These are phyloP conservation scores for Chaetomiaceae sp. DNA, from an alignment of 2,329 filamentous ascomycete genomes.

Conservation along the genomic window DNA sequence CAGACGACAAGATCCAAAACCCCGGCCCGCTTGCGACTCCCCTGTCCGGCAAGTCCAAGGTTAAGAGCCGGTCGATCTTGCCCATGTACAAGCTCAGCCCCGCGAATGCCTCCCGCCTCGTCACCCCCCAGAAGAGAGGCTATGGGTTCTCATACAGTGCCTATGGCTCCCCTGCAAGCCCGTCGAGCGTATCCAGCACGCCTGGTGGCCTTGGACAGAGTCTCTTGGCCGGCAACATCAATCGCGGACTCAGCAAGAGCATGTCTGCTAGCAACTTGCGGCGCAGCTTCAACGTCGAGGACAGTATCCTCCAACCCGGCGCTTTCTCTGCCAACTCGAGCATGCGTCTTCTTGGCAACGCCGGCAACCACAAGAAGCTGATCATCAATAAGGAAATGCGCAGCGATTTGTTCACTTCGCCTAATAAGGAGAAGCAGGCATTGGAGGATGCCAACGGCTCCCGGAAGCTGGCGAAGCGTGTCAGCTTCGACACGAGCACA, in stretches of 20 bases:
- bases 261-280: conserved; percentile 83
- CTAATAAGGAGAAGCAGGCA: conserved; percentile 48
- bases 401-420: conserved; percentile 63
- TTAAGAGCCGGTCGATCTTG: conserved; percentile 73
- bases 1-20: conserved; percentile 58
- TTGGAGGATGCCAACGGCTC: conserved; percentile 40
- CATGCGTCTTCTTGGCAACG: conserved; percentile 61
- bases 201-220: conserved; percentile 65
- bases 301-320: conserved; percentile 80
- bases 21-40: conserved; percentile 91
- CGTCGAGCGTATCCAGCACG: conserved; percentile 63
- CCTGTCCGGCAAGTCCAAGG: conserved; percentile 67
- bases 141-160: conserved; percentile 93
- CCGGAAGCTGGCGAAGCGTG: conserved; percentile 70
- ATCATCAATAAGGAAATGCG: conserved; percentile 86
- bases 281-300: conserved; percentile 73
- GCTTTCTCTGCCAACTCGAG: conserved; percentile 70
- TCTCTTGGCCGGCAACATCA: conserved; percentile 60
- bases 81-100: conserved; percentile 87
- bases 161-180: conserved; percentile 75
- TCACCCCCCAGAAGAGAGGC: conserved; percentile 79
- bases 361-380: conserved; percentile 77
- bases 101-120: conserved; percentile 70
- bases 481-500: conserved; percentile 79
- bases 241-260: conserved; percentile 76